Evolutionary conservation across 495 filamentous ascomycete species (phyloP), one percentile per base, ranked within the genome.

Genomic region (Lasiosphaeria ovina): DNA sequence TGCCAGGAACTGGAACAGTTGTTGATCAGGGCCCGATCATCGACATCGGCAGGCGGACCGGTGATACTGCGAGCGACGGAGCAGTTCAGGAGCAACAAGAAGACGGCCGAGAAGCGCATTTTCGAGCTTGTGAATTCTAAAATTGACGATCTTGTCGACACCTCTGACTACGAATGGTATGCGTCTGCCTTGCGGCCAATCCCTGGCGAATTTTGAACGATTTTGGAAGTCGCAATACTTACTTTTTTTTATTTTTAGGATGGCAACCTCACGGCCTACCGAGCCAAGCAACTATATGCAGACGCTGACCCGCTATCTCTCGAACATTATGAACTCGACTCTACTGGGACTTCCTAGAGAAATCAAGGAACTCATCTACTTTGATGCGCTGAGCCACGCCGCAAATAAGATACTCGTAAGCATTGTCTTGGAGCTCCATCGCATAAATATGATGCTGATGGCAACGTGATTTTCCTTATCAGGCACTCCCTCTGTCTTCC

Each of bases 71-170:
- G 79, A 45, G 93, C 94, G 3, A 97, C 93, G 0, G 87, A 90
- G 64, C 83, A 89, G 57, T 99, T 99, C 70, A 82, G 84, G 51
- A 87, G 81, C 59, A 92, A 96, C 68, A 97, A 96, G 75, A 97
- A 96, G 76, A 92, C 89, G 1, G 94, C 94, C 7, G 93, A 97
- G 66, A 96, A 97, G 73, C 89, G 94, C 14, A 97, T 99, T 54
- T 99, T 99, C 69, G 95, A 98, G 74, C 82, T 99, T 0, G 94
- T 99, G 50, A 97, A 98, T 73, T 95, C 90, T 50, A 99, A 99
- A 73, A 97, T 99, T 63, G 93, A 98, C 65, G 95, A 98, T 69
- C 85, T 99, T 33, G 89, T 99, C 38, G 93, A 95, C 67, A 96
- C 91, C 0, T 93, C 94, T 35, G 95, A 98, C 69, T 99, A 98